Evolutionary conservation across 2,329 filamentous ascomycete species (phyloP).

Genomic region (Cladobotryum mycophilum): DNA sequence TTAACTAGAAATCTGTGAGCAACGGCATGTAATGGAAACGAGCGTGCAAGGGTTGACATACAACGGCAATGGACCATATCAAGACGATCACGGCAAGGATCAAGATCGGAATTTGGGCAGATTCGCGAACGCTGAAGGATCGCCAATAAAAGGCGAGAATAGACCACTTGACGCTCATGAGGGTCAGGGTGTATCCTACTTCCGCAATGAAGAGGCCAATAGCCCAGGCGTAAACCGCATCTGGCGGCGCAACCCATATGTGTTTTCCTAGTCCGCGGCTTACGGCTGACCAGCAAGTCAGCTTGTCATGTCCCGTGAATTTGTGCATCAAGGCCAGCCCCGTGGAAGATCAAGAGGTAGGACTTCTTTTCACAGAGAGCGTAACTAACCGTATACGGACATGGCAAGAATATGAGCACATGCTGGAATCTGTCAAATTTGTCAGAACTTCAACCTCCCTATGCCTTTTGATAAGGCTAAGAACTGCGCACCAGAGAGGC

Average conservation of each 20-base stretch:
- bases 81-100: constrained; percentile 11
- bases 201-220: constrained; percentile 19
- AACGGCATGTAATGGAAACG: not conserved
- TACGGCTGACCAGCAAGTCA: constrained; percentile 9
- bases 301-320: no score
- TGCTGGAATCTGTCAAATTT: constrained; percentile 6
- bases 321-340: no score
- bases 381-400: constrained; percentile 15
- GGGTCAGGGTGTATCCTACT: constrained; percentile 14
- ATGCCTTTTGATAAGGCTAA: not conserved
- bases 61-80: constrained; percentile 18
- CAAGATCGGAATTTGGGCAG: constrained; percentile 17
- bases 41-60: constrained; percentile 5
- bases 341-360: not conserved
- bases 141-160: constrained; percentile 22
- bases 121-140: constrained; percentile 15
- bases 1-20: constrained; percentile 4
- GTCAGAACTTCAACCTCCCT: not conserved
- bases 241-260: constrained; percentile 17
- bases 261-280: constrained; percentile 18
- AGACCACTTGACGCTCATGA: constrained; percentile 18
- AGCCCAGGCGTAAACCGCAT: constrained; percentile 16
- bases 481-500: constrained; percentile 15
- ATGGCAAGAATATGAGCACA: constrained; percentile 13
- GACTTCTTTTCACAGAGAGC: no score